Base-by-base conservation (phyloP, 768 basidiomycete species). In the Agaricus blazei region DNA sequence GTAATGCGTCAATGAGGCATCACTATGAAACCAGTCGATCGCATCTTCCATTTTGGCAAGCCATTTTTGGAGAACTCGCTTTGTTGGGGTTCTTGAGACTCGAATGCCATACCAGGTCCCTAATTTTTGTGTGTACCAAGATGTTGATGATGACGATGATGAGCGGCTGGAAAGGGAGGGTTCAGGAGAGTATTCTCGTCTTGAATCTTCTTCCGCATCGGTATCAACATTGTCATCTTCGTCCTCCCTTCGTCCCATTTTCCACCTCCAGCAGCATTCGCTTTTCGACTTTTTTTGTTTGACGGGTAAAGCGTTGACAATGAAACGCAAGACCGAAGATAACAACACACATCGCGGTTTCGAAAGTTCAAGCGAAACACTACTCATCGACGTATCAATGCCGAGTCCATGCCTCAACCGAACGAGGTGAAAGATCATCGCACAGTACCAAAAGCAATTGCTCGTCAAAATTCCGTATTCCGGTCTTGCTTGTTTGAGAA, bases 361-460 rank as follows among this genome's bases (percentile, higher is more conserved):
- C 24, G 34, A n/a, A 7, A 12, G 43, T 45, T 52, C 31, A 19
- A 12, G 11, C 7, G 40, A 12, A 41, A 31, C 27, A 12, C 26
- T 28, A 5, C n/a, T 28, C 29, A 9, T 31, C 46, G 9, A 27
- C 29, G 15, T 31, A 28, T 47, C 14, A 28, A 47, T 7, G 46
- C 23, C 14, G 34, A 54, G 46, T 24, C 23, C 51, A 15, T 54
- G 47, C 29, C 47, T 48, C 23, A 48, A 9, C 23, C 54, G 54
- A 5, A 54, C 46, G 40, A 42, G 47, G 40, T 48, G 54, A 14
- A 54, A 9, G n/a, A 54, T 41, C 54, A 42, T 42, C 19, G 47
- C 38, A 23, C 54, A 54, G n/a, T 49, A 48, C 54, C 46, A 54
- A 36, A 29, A 54, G 12, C 46, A 48, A 46, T 42, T 54, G 26